phyloP scores from a whole-genome alignment of 2,329 filamentous ascomycete genomes.

The Rutstroemia sydowiana region DNA sequence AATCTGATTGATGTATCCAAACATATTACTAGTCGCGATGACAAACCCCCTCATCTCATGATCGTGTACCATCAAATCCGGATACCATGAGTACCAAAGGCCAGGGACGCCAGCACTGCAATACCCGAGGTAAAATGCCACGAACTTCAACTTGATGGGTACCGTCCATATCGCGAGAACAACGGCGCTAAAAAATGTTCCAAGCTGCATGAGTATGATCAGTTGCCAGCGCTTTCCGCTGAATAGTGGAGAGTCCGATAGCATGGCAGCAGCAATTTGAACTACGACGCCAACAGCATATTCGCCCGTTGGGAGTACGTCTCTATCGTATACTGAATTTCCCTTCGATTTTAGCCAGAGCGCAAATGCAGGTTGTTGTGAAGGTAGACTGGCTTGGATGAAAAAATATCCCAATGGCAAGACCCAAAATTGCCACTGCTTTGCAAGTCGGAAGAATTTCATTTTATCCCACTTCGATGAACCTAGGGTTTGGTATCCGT shows the following conservation, averaged over 20 bases:
- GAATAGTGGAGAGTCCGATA: conserved; percentile 21
- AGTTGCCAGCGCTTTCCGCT: conserved; percentile 22
- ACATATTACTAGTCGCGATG: conserved; percentile 19
- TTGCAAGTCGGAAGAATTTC: conserved; percentile 22
- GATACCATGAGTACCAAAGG: conserved; percentile 16
- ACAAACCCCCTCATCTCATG: conserved; percentile 21
- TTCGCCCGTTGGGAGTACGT: conserved; percentile 21
- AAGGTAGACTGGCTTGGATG: conserved; percentile 17
- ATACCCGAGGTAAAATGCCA: conserved; percentile 13
- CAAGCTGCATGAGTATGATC: conserved; percentile 20
- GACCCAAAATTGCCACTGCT: conserved; percentile 24
- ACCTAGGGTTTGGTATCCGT: conserved; percentile 21
- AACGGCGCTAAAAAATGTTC: conserved; percentile 24
- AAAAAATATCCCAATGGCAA: conserved; percentile 23
- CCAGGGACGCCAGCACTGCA: conserved; percentile 13
- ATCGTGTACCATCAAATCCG: conserved; percentile 16
- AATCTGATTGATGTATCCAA: conserved; percentile 20
- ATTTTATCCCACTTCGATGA: conserved; percentile 18
- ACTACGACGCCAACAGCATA: conserved; percentile 15
- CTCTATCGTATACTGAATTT: conserved; percentile 16
- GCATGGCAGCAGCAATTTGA: conserved; percentile 20
- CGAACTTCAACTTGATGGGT: conserved; percentile 5
- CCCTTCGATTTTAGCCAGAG: conserved; percentile 19
- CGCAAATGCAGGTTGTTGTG: conserved; percentile 18
- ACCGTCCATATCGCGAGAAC: conserved; percentile 18